Conservation (phyloP, 2,329 filamentous ascomycete genomes). For the Zalaria sp. region DNA sequence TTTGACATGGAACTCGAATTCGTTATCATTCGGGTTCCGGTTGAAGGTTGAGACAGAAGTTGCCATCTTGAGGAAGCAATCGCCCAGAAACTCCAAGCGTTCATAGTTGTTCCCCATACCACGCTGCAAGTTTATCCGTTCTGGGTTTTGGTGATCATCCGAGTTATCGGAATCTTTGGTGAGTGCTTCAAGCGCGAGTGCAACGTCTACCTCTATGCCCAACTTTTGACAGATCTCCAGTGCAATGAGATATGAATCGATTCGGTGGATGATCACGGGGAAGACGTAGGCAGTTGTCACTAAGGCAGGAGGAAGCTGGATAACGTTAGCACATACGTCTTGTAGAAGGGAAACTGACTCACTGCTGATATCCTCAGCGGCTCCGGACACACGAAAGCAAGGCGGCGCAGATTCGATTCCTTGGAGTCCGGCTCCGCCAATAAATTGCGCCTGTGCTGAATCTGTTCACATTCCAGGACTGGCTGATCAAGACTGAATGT, state of each 20-base stretch:
- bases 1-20: conserved; percentile 78
- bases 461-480: conserved; percentile 61
- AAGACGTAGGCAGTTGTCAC: conserved; percentile 62
- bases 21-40: conserved; percentile 59
- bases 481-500: conserved; percentile 57
- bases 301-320: conserved; percentile 53
- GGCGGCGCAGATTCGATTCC: conserved; percentile 33
- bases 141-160: conserved; percentile 49
- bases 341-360: conserved; percentile 22
- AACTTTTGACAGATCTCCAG: conserved; percentile 58
- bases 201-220: conserved; percentile 48
- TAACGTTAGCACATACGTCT: neutral
- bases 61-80: conserved; percentile 90
- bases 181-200: conserved; percentile 70
- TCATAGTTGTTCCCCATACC: conserved; percentile 96
- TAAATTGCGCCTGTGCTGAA: conserved; percentile 69
- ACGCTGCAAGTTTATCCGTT: conserved; percentile 58
- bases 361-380: conserved; percentile 64
- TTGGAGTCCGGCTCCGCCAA: conserved; percentile 52
- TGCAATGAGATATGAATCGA: conserved; percentile 71
- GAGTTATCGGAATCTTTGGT: conserved; percentile 87
- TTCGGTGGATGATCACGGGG: conserved; percentile 69
- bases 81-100: conserved; percentile 81
- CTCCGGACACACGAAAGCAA: conserved; percentile 55
- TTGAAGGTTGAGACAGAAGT: conserved; percentile 81